These are phyloP conservation scores for Austroboletus niveus DNA, from an alignment of 1,284 basidiomycete species.

Conservation along the genomic window DNA sequence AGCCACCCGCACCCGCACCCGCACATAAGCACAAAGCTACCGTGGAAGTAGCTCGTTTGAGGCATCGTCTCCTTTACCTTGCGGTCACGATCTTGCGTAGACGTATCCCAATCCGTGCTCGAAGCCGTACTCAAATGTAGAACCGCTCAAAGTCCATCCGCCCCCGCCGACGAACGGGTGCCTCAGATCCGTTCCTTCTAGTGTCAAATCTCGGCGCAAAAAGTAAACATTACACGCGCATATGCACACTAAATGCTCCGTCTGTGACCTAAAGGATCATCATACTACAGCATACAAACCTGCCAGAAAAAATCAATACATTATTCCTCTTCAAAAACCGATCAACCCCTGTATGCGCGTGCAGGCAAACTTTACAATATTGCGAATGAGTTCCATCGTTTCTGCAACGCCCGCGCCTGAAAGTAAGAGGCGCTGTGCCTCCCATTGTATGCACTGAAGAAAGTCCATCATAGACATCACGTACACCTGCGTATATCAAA, in stretches of 20 bases:
- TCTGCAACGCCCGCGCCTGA: not conserved
- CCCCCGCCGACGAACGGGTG: too few relatives aligned
- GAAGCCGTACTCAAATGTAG: too few relatives aligned
- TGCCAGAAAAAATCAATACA: not conserved
- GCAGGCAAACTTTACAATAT: not conserved
- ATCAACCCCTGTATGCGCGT: not conserved
- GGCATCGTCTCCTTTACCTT: too few relatives aligned
- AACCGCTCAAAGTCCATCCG: too few relatives aligned
- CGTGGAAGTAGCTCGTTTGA: too few relatives aligned
- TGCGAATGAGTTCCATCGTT: not conserved
- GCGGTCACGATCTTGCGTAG: too few relatives aligned
- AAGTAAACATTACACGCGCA: not conserved
- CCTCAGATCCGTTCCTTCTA: too few relatives aligned
- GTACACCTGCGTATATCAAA: slow-evolving; percentile 5
- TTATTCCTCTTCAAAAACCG: not conserved
- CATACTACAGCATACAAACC: not conserved
- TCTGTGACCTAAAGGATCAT: not conserved
- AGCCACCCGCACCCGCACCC: too few relatives aligned
- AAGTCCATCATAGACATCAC: slow-evolving; percentile 1
- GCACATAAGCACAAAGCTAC: too few relatives aligned
- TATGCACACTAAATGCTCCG: not conserved
- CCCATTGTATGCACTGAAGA: slow-evolving; percentile 17
- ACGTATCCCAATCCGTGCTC: too few relatives aligned
- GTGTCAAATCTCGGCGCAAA: too few relatives aligned
- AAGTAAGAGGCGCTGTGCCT: slow-evolving; percentile 1